Evolutionary conservation across 352 stramenopile species (phyloP).

Genomic region (Phytophthora europaea): DNA sequence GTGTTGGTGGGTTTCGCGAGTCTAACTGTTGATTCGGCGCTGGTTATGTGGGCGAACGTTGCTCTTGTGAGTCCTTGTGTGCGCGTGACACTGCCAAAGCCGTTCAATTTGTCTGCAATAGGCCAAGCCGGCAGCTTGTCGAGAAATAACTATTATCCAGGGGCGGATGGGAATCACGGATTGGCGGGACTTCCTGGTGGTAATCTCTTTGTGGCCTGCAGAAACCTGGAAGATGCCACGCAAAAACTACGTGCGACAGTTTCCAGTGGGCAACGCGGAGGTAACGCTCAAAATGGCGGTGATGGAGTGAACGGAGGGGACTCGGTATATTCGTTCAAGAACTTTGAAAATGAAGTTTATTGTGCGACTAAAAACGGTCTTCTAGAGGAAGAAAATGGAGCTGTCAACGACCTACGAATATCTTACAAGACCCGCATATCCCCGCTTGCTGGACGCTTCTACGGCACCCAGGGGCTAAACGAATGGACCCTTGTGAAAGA

Average conservation of each 20-base stretch:
- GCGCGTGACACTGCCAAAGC: background rate
- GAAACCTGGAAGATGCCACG: background rate
- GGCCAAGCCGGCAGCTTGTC: background rate
- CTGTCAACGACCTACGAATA: background rate
- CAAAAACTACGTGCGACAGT: constrained; percentile 6
- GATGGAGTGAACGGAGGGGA: background rate
- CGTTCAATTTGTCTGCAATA: constrained; percentile 21
- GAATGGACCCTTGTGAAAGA: background rate
- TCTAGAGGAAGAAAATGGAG: background rate
- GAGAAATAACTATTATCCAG: background rate
- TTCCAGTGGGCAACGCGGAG: background rate
- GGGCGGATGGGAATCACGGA: constrained; percentile 8
- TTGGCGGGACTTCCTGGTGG: constrained; percentile 24
- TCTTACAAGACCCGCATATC: background rate
- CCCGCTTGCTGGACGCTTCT: background rate
- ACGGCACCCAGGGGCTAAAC: background rate
- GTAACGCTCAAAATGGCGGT: constrained; percentile 1
- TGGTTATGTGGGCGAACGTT: constrained; percentile 26
- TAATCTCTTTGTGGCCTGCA: constrained; percentile 17
- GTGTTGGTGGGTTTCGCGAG: background rate
- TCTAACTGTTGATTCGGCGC: constrained; percentile 9
- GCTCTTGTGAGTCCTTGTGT: constrained; percentile 18
- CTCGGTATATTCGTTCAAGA: background rate
- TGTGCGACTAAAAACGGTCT: background rate
- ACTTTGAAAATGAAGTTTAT: background rate